These are phyloP conservation scores for Nannizziopsis arthrosporioides DNA, from an alignment of 2,329 filamentous ascomycete species.

Conservation along the genomic window DNA sequence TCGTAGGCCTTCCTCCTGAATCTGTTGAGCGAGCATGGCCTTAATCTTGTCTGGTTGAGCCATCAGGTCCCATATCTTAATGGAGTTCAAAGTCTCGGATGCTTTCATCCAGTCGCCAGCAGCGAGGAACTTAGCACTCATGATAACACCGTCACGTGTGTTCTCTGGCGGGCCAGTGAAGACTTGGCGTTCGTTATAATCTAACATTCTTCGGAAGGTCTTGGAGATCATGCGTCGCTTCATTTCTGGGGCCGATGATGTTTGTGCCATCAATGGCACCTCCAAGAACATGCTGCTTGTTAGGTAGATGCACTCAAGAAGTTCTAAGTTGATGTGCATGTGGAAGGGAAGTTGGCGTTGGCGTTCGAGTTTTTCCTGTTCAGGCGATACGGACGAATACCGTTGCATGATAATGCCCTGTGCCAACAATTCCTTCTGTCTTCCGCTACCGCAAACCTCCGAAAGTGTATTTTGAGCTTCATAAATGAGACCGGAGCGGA, in stretches of 20 bases:
- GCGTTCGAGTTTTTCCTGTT: slow-evolving; percentile 94
- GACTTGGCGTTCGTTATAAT: slow-evolving; percentile 98
- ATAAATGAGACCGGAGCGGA: slow-evolving; percentile 92
- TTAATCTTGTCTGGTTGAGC: slow-evolving; percentile 88
- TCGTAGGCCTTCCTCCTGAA: slow-evolving; percentile 93
- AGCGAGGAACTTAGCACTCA: slow-evolving; percentile 91
- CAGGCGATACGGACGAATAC: slow-evolving; percentile 88
- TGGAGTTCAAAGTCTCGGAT: slow-evolving; percentile 82
- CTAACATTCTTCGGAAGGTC: slow-evolving; percentile 96
- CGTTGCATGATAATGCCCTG: slow-evolving; percentile 98
- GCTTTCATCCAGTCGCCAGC: slow-evolving; percentile 98
- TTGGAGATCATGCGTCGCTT: slow-evolving; percentile 98
- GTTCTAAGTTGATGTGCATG: slow-evolving; percentile 99
- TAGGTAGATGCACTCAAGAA: slow-evolving; percentile 95
- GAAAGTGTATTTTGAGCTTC: slow-evolving; percentile 96
- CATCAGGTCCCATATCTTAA: slow-evolving; percentile 99
- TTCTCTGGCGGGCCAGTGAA: slow-evolving; percentile 98
- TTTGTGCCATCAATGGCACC: slow-evolving; percentile 92
- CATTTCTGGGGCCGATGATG: slow-evolving; percentile 89
- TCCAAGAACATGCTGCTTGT: slow-evolving; percentile 99
- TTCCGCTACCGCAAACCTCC: slow-evolving; percentile 93
- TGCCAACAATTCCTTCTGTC: slow-evolving; percentile 93
- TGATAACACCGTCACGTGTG: slow-evolving; percentile 98
- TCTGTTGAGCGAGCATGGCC: slow-evolving; percentile 91
- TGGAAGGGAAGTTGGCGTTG: slow-evolving; percentile 98